These are phyloP conservation scores for Mortierella sp. DNA, from an alignment of 371 early-diverging fungal species.

Conservation along the genomic window DNA sequence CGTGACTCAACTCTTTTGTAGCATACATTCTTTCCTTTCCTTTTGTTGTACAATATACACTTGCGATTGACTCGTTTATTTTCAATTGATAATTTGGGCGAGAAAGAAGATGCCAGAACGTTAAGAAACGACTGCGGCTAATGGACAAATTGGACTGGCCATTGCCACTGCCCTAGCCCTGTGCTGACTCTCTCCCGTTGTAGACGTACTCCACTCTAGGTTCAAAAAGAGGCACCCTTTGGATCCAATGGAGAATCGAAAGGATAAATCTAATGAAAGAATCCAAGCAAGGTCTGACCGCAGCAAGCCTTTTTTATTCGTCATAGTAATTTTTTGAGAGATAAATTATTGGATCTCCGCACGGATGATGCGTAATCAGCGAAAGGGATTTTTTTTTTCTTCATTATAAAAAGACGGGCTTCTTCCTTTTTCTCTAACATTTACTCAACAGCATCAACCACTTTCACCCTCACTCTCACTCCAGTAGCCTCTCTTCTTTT, in stretches of 20 bases:
- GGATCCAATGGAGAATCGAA: slow-evolving; percentile 15
- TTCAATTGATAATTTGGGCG: background rate
- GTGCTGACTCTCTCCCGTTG: too few species aligned
- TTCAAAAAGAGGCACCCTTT: background rate
- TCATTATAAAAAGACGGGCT: background rate
- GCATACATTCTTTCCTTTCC: background rate
- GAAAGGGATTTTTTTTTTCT: background rate
- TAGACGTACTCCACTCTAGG: background rate
- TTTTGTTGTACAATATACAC: background rate
- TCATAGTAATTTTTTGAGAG: background rate
- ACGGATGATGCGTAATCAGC: background rate
- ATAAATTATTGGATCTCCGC: background rate
- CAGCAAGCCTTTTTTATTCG: background rate
- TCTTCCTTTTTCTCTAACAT: background rate
- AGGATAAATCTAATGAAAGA: too few species aligned
- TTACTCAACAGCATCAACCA: background rate
- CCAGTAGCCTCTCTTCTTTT: background rate
- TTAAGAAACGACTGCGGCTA: background rate
- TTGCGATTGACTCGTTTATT: background rate
- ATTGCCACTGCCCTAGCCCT: background rate
- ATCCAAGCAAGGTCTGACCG: slow-evolving; percentile 11
- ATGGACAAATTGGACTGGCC: background rate
- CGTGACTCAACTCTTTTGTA: background rate
- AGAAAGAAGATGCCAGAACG: background rate
- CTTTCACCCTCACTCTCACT: background rate